Evolutionary conservation across 108 stramenopile genomes (phyloP), one percentile per base, ranked within the genome.

Genomic region (Nannochloropsis gaditana): DNA sequence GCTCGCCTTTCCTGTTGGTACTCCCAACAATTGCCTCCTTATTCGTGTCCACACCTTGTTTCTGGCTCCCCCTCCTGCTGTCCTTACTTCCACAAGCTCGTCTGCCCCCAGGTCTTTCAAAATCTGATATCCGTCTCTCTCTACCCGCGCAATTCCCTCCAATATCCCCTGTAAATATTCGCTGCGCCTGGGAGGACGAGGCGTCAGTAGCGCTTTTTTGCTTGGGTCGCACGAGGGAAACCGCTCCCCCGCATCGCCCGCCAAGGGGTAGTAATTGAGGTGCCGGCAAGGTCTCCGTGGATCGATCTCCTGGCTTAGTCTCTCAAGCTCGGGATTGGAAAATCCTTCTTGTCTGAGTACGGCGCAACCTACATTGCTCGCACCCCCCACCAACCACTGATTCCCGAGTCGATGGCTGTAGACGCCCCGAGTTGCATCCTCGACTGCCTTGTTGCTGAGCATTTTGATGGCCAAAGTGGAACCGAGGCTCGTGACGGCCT

Each of bases 321-420:
- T 43, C n/a, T 19, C 15, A 43, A 45, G 31, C 43, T 15, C 43
- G 5, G 8, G 11, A 44, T 31, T 9, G 15, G 43, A 43, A n/a
- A 86, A 86, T 6, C 86, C 86, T 82, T 83, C 83, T 3, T 42
- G 10, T 43, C 86, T 43, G 19, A 86, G 79, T 6, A 86, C 86
- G 9, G 83, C 83, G 84, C 96, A 97, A 5, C 96, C 96, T 9
- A 94, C 95, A 82, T 96, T 96, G 86, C 93, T 94, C 17, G 96
- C 96, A 4, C 96, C 96, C 9, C 96, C 96, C 17, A 95, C 94
- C 31, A 97, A 88, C 96, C 96, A 97, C 9, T 90, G 92, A 45
- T 89, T 86, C 21, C 95, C 95, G 44, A 95, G 93, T 42, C 96
- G 93, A 87, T 97, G 96, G 85, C 93, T 94, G 90, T 97, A 97